Base-by-base conservation (phyloP, 1,284 basidiomycete species). In the Cerrena zonata region DNA sequence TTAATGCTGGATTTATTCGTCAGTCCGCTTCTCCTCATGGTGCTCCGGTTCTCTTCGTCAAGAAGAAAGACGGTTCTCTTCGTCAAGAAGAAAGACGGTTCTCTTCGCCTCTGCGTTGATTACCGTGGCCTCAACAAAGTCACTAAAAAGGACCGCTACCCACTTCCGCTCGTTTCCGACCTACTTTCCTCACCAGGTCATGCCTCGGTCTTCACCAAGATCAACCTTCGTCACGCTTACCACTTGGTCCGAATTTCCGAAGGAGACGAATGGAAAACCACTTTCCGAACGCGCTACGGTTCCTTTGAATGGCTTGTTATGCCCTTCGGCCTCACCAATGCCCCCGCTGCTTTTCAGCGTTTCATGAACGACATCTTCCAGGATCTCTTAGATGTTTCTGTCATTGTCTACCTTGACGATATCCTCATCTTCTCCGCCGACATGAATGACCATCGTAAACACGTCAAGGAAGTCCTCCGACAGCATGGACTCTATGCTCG, bases 31-130 rank as follows among this genome's bases (percentile, higher is more conserved):
- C 68, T 3, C 61, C 68, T 3, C 61, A 62, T 18, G 67, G 59
- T 0, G 57, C 73, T 0, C 71, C 72, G 0, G 59, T 78, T 37
- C 64, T 79, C 0, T 79, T 78, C 51, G 65, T 74, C 27, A 65
- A 66, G 45, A 77, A 77, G 57, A 77, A 76, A 55, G 69, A 72
- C 53, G n/a, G n/a, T n/a, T n/a, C 64, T 80, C 0, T 79, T 79
- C 51, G 66, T 75, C 26, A 64, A 66, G 45, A 77, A 78, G 58
- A 77, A 77, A 56, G 69, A 72, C 53, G 69, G 73, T 4, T 48
- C 54, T 0, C 55, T 71, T 0, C 56, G 68, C 0, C 63, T 74
- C 0, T 72, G 71, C 48, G 64, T 75, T 1, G 72, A 79, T 52
- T 79, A 73, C 56, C 57, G 68, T 0, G 62, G 64, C 7, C 61